phyloP scores from a whole-genome alignment of 108 stramenopile genomes.

The Cyclotella cryptica region DNA sequence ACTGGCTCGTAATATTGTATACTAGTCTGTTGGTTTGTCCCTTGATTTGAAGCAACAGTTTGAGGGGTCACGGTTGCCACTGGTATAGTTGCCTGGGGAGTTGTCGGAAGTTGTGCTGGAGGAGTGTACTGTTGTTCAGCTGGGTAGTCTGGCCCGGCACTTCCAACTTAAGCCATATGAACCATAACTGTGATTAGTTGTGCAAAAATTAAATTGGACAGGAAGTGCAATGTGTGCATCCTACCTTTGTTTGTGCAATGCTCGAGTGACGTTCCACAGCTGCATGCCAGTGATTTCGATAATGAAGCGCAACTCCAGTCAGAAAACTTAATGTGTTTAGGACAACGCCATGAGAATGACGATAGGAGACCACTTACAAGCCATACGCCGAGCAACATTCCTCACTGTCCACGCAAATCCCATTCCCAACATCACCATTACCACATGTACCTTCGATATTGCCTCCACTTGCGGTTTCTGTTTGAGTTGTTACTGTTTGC shows the following conservation, averaged over 20 bases:
- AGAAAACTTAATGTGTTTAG: no score
- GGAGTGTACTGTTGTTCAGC: not conserved
- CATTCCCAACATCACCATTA: constrained; percentile 14
- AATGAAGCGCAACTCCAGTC: no score
- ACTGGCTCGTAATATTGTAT: not conserved
- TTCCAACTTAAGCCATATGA: constrained; percentile 8
- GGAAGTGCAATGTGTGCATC: not conserved
- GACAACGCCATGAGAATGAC: no score
- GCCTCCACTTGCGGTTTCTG: no score
- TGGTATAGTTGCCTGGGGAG: not conserved
- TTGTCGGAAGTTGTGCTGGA: not conserved
- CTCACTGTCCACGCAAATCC: constrained; percentile 11
- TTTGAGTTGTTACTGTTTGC: no score
- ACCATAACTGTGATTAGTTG: not conserved
- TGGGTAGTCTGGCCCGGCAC: not conserved
- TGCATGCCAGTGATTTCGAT: not conserved
- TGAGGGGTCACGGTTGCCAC: not conserved
- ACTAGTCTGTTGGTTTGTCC: constrained; percentile 13
- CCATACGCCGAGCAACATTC: constrained; percentile 31
- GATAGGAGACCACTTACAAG: constrained; percentile 1
- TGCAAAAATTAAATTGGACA: not conserved
- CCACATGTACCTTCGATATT: not conserved
- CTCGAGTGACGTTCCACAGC: constrained; percentile 24
- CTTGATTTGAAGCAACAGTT: not conserved
- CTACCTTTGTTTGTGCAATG: constrained; percentile 26